Conservation (phyloP, 306 rosid genomes). For the Lathyrus oleraceus region DNA sequence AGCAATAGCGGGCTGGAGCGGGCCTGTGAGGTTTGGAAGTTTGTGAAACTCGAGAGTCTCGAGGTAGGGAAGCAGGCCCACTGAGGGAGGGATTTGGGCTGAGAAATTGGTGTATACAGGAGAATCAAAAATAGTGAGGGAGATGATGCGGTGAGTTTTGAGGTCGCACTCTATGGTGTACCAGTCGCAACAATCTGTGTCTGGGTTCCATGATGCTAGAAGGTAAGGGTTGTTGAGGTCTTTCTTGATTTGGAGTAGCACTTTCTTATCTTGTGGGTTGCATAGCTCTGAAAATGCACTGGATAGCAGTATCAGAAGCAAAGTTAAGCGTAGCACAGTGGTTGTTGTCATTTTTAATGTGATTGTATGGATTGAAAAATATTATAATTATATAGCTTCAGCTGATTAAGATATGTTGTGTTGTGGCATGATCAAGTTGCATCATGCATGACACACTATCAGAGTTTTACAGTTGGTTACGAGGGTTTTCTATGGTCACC, state of each 20-base stretch:
- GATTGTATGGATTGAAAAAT: too few species aligned
- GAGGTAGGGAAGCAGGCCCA: constrained; percentile 55
- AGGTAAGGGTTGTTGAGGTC: constrained; percentile 66
- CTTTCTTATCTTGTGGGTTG: constrained; percentile 64
- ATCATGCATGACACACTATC: too few species aligned
- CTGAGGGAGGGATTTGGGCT: constrained; percentile 63
- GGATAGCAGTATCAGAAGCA: constrained; percentile 25
- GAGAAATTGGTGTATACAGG: constrained; percentile 33
- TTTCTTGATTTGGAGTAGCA: constrained; percentile 55
- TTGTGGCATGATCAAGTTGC: too few species aligned
- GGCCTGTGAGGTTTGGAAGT: constrained; percentile 57
- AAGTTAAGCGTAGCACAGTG: neutral
- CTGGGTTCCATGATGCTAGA: constrained; percentile 60
- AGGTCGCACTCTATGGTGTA: constrained; percentile 48
- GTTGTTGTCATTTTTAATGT: neutral
- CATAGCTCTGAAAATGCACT: constrained; percentile 45
- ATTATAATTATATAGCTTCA: too few species aligned
- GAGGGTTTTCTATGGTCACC: too few species aligned
- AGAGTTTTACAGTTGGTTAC: too few species aligned
- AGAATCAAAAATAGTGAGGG: constrained; percentile 41
- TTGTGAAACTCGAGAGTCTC: constrained; percentile 56
- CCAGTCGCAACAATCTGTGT: constrained; percentile 69
- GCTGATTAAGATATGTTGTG: too few species aligned
- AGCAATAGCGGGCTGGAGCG: too few species aligned
- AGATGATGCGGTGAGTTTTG: constrained; percentile 57